phyloP scores from a whole-genome alignment of 2,329 filamentous ascomycete genomes.

The Nemania sp. region DNA sequence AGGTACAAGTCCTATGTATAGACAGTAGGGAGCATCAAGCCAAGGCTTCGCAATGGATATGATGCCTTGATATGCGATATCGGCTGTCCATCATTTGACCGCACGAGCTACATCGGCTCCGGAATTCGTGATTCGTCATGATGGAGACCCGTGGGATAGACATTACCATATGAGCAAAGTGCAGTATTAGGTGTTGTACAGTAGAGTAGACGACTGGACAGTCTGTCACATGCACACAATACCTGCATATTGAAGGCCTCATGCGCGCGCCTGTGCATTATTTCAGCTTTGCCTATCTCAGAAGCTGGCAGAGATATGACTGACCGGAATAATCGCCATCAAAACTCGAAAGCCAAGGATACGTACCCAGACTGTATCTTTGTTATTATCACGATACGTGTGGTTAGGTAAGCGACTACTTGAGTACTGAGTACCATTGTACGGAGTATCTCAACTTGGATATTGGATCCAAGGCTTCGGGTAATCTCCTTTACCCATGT shows the following conservation, averaged over 20 bases:
- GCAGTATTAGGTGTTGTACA: neutral
- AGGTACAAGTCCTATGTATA: too few species aligned
- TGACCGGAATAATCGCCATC: neutral
- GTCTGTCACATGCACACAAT: slow-evolving; percentile 7
- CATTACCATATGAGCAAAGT: slow-evolving; percentile 8
- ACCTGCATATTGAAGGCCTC: slow-evolving; percentile 5
- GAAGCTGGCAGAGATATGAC: slow-evolving; percentile 16
- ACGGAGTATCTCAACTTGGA: too few species aligned
- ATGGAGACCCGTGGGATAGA: neutral
- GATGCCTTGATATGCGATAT: too few species aligned
- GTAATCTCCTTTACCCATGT: too few species aligned
- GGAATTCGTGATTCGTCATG: neutral
- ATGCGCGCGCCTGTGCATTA: slow-evolving; percentile 18
- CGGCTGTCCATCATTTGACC: too few species aligned
- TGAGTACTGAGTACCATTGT: too few species aligned
- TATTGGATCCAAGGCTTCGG: too few species aligned
- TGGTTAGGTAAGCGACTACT: too few species aligned
- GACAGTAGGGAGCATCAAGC: too few species aligned
- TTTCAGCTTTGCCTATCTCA: slow-evolving; percentile 16
- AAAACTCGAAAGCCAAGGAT: neutral
- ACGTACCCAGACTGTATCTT: neutral
- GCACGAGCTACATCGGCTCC: too few species aligned
- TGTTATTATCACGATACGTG: too few species aligned
- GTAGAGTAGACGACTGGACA: neutral
- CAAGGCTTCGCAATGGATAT: too few species aligned